phyloP scores from a whole-genome alignment of 2,329 filamentous ascomycete genomes.

The Fusarium tuaranense region DNA sequence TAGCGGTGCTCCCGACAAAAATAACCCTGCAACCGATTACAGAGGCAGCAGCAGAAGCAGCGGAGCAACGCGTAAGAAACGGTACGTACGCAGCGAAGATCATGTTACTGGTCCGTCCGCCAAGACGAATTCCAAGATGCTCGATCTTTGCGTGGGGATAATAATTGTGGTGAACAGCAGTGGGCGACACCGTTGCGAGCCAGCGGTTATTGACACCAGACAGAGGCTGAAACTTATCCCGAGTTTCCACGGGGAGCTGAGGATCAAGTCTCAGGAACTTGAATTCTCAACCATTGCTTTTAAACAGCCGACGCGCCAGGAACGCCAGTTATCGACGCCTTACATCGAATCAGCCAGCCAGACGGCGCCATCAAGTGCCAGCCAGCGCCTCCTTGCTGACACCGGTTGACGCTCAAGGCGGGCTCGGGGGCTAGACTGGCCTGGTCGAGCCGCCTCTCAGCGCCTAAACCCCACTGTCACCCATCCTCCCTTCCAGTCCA shows the following conservation, averaged over 20 bases:
- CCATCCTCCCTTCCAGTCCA: slow-evolving; percentile 2
- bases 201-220: slow-evolving; percentile 15
- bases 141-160: not conserved
- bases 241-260: slow-evolving; percentile 24
- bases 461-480: slow-evolving; percentile 28
- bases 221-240: slow-evolving; percentile 31
- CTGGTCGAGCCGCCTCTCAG: slow-evolving; percentile 34
- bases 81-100: not conserved
- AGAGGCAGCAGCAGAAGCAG: slow-evolving; percentile 1
- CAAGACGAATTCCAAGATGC: slow-evolving; percentile 14
- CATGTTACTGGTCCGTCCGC: not conserved
- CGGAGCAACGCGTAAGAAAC: not conserved
- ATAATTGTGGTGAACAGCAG: not conserved
- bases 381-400: slow-evolving; percentile 22
- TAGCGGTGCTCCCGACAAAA: slow-evolving; percentile 26
- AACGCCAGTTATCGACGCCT: slow-evolving; percentile 15
- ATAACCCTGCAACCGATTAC: slow-evolving; percentile 14
- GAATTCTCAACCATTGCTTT: slow-evolving; percentile 17
- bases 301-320: slow-evolving; percentile 22
- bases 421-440: slow-evolving; percentile 24
- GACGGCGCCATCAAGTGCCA: slow-evolving; percentile 17
- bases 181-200: not conserved
- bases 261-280: slow-evolving; percentile 21
- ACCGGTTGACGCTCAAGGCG: slow-evolving; percentile 8
- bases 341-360: slow-evolving; percentile 20